phyloP scores from a whole-genome alignment of 129 eudicot species.

The Mikania micrantha region DNA sequence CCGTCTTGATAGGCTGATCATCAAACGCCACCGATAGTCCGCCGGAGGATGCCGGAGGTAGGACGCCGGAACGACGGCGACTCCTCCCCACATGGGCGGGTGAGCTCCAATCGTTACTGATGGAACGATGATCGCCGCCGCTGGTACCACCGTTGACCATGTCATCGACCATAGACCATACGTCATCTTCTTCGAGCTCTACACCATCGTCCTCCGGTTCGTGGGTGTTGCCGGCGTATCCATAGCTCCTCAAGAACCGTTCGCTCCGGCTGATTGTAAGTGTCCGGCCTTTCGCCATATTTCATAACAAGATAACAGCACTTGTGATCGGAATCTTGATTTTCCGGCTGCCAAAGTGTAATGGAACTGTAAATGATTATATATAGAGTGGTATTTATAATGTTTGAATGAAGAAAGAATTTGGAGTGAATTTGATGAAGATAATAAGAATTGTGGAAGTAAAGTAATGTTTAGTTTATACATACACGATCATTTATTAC shows the following conservation, averaged over 20 bases:
- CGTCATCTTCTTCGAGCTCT: slow-evolving; percentile 64
- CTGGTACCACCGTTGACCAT: slow-evolving; percentile 20
- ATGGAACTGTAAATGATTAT: not conserved
- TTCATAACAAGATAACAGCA: slow-evolving; percentile 16
- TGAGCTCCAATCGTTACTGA: slow-evolving; percentile 39
- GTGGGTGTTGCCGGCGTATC: slow-evolving; percentile 13
- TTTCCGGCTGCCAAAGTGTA: slow-evolving; percentile 26
- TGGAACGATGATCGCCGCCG: not conserved
- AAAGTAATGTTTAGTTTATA: too few relatives aligned
- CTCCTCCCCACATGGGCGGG: slow-evolving; percentile 28
- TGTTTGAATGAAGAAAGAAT: slow-evolving; percentile 7
- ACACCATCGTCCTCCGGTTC: slow-evolving; percentile 25
- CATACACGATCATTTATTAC: too few relatives aligned
- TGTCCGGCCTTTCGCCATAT: slow-evolving; percentile 72
- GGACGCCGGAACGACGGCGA: slow-evolving; percentile 8
- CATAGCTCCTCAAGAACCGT: slow-evolving; percentile 43
- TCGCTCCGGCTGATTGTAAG: slow-evolving; percentile 64
- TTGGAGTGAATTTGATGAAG: slow-evolving; percentile 53
- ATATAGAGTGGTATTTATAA: slow-evolving; percentile 42
- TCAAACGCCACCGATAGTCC: slow-evolving; percentile 75
- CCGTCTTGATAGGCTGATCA: slow-evolving; percentile 1
- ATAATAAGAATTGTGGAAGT: too few relatives aligned
- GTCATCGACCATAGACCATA: slow-evolving; percentile 73
- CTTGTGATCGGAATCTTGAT: slow-evolving; percentile 12
- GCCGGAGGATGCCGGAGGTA: slow-evolving; percentile 29